Evolutionary conservation across 495 filamentous ascomycete genomes (phyloP).

Genomic region (Hyaloscypha hepaticicola): DNA sequence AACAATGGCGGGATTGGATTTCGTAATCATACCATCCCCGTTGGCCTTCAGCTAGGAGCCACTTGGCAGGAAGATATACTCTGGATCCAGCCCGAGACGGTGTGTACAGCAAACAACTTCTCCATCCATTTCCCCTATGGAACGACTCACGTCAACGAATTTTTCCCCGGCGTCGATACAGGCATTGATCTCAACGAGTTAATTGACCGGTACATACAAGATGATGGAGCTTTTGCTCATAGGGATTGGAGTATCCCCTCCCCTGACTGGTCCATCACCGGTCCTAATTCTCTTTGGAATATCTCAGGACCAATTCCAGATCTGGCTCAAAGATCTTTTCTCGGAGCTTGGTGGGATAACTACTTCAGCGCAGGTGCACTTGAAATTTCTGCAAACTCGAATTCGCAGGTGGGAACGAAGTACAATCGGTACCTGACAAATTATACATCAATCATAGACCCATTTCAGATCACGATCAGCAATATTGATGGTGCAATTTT

Average conservation of each 20-base stretch:
- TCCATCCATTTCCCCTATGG: background rate
- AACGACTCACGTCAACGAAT: background rate
- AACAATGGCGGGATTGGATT: background rate
- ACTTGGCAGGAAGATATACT: background rate
- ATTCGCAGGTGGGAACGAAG: background rate
- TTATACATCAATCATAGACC: background rate
- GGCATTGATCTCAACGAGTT: background rate
- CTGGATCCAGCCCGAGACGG: background rate
- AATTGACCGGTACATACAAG: background rate
- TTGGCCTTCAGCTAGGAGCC: background rate
- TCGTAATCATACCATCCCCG: background rate
- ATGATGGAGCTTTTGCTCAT: background rate
- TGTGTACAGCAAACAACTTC: background rate
- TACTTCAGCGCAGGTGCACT: background rate
- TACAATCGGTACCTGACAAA: background rate
- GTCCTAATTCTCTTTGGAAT: background rate
- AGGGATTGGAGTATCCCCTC: background rate
- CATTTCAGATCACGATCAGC: background rate
- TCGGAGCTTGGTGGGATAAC: background rate
- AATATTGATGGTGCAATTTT: background rate
- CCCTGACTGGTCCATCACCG: background rate
- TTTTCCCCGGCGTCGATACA: background rate
- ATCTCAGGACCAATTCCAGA: background rate
- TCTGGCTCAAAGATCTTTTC: background rate
- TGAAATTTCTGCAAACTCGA: background rate